Conservation (phyloP, 176 grass and related monocot genomes). For the Guadua angustifolia region DNA sequence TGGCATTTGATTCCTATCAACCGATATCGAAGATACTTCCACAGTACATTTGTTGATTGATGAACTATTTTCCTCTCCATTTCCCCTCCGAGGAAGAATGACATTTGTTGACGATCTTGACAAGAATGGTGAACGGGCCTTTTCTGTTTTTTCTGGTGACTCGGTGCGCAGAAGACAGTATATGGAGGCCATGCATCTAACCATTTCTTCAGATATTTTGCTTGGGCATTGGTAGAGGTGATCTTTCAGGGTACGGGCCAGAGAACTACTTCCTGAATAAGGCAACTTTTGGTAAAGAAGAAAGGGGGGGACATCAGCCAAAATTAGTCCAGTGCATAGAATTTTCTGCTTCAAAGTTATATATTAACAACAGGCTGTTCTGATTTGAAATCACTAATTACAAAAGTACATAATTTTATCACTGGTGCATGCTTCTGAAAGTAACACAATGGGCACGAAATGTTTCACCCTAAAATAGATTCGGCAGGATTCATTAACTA, state of each 20-base stretch:
- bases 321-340: slow-evolving; percentile 30
- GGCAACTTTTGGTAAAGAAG: slow-evolving; percentile 67
- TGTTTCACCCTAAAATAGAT: neutral
- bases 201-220: slow-evolving; percentile 99
- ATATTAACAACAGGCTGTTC: neutral
- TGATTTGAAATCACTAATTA: slow-evolving; percentile 2
- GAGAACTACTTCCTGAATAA: slow-evolving; percentile 59
- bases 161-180: slow-evolving; percentile 66
- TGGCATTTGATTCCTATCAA: slow-evolving; percentile 66
- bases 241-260: slow-evolving; percentile 83
- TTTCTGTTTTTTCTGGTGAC: slow-evolving; percentile 60
- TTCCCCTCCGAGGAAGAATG: slow-evolving; percentile 60
- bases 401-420: neutral
- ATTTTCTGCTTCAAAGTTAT: slow-evolving; percentile 23
- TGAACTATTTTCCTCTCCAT: slow-evolving; percentile 55
- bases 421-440: slow-evolving; percentile 15
- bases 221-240: slow-evolving; percentile 91
- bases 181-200: slow-evolving; percentile 88
- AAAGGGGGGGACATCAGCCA: slow-evolving; percentile 25
- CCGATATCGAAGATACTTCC: slow-evolving; percentile 66
- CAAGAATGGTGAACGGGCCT: slow-evolving; percentile 67
- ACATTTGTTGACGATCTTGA: slow-evolving; percentile 81
- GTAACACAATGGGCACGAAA: neutral
- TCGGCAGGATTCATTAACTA: neutral
- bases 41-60: slow-evolving; percentile 51